Percentiles rank a stretch among this genome's conserved stretches.
Evolutionary conservation across 116 monocot species (phyloP).

Genomic region (Iris pallida): DNA sequence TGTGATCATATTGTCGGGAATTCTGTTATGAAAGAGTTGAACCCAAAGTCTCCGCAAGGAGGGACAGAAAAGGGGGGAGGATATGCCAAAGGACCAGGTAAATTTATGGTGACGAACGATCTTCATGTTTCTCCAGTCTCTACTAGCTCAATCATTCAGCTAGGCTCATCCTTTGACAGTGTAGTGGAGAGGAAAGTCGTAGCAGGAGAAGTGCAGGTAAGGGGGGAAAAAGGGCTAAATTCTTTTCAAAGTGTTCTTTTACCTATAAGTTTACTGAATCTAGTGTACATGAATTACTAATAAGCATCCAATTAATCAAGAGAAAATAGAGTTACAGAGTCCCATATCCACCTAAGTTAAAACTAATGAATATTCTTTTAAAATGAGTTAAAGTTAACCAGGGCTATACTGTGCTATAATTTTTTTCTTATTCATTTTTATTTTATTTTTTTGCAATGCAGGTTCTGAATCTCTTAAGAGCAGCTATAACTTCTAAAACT

Average conservation of each 20-base stretch:
- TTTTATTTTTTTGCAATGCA: neutral
- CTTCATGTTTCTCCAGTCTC: neutral
- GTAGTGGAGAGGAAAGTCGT: neutral
- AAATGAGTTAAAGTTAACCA: no score
- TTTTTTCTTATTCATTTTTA: neutral
- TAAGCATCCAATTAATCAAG: no score
- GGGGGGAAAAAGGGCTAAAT: neutral
- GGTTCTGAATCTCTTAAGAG: neutral
- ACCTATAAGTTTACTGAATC: neutral
- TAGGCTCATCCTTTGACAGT: neutral
- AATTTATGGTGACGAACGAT: neutral
- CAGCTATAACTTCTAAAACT: neutral
- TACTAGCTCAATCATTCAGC: neutral
- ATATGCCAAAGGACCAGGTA: neutral
- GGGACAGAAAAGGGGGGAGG: neutral
- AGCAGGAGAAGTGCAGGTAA: neutral
- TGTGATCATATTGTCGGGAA: no score
- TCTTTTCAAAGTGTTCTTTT: neutral
- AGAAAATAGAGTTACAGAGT: no score
- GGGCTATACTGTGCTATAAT: no score
- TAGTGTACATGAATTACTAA: neutral
- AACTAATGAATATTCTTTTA: no score
- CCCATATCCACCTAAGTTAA: no score
- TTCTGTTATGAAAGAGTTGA: neutral
- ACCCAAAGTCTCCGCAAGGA: neutral